phyloP scores from a whole-genome alignment of 1,139 yeast species.

The Hanseniaspora gamundiae region DNA sequence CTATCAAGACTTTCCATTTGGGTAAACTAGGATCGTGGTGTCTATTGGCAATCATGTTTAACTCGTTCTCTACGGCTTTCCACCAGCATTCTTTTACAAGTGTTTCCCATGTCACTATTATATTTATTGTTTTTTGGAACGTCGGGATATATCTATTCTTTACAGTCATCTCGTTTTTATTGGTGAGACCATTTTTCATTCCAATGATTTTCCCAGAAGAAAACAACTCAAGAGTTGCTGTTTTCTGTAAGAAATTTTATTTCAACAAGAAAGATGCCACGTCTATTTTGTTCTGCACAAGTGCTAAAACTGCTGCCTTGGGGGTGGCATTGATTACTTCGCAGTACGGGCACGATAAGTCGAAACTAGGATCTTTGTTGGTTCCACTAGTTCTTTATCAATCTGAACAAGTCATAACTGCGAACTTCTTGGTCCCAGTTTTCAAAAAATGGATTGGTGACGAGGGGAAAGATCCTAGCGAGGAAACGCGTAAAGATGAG shows the following conservation, averaged over 20 bases:
- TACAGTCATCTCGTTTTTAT: slow-evolving; percentile 45
- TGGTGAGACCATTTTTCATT: slow-evolving; percentile 42
- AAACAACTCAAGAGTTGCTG: slow-evolving; percentile 1
- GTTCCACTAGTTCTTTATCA: slow-evolving; percentile 79
- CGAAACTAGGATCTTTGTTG: slow-evolving; percentile 54
- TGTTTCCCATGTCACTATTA: slow-evolving; percentile 56
- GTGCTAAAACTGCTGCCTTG: slow-evolving; percentile 85
- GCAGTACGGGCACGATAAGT: slow-evolving; percentile 58
- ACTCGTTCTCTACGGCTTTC: slow-evolving; percentile 82
- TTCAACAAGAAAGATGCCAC: slow-evolving; percentile 63
- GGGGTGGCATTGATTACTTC: slow-evolving; percentile 75
- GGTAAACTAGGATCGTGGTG: slow-evolving; percentile 67
- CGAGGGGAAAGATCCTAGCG: slow-evolving; percentile 2
- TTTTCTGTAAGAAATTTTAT: slow-evolving; percentile 29
- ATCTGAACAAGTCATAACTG: slow-evolving; percentile 73
- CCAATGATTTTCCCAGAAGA: slow-evolving; percentile 5
- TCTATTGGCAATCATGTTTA: slow-evolving; percentile 68
- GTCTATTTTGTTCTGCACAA: slow-evolving; percentile 75
- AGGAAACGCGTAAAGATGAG: no score
- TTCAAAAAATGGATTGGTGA: slow-evolving; percentile 50
- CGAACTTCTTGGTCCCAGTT: slow-evolving; percentile 52
- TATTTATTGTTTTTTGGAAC: slow-evolving; percentile 71
- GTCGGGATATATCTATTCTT: slow-evolving; percentile 66
- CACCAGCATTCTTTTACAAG: slow-evolving; percentile 65
- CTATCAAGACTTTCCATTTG: slow-evolving; percentile 44